Evolutionary conservation across 495 filamentous ascomycete genomes (phyloP).

Genomic region (Podospora didyma): DNA sequence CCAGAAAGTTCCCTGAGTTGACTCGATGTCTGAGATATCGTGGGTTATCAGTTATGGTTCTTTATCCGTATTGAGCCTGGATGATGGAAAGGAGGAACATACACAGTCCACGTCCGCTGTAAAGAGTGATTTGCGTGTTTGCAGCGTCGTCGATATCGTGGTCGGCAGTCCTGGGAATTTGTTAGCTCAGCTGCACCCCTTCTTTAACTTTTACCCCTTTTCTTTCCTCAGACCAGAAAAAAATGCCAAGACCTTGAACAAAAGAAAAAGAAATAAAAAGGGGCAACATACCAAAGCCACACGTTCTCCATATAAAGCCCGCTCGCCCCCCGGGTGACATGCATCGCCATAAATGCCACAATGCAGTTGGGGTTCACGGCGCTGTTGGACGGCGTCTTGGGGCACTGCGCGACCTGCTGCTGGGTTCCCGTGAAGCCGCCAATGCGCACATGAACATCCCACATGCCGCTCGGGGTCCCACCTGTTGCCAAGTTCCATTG

Average conservation of each 20-base stretch:
- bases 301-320: slow-evolving; percentile 80
- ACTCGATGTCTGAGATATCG: slow-evolving; percentile 39
- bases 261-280: slow-evolving; percentile 7
- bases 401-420: slow-evolving; percentile 69
- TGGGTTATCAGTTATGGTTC: background rate
- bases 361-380: slow-evolving; percentile 53
- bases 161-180: slow-evolving; percentile 73
- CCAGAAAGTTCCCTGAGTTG: slow-evolving; percentile 50
- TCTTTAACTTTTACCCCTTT: background rate
- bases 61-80: no score
- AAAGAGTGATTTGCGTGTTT: slow-evolving; percentile 67
- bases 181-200: slow-evolving; percentile 56
- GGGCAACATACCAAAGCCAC: slow-evolving; percentile 68
- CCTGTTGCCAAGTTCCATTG: slow-evolving; percentile 65
- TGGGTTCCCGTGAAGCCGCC: slow-evolving; percentile 76
- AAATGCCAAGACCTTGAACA: background rate
- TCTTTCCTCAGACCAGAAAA: slow-evolving; percentile 24
- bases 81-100: slow-evolving; percentile 11
- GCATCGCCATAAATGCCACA: slow-evolving; percentile 77
- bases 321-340: slow-evolving; percentile 64
- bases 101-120: slow-evolving; percentile 62
- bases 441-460: slow-evolving; percentile 83
- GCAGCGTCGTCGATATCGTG: slow-evolving; percentile 75
- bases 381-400: slow-evolving; percentile 56
- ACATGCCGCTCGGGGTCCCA: slow-evolving; percentile 71